Base-by-base conservation (phyloP, 352 stramenopile genomes). In the Peronospora destructor region DNA sequence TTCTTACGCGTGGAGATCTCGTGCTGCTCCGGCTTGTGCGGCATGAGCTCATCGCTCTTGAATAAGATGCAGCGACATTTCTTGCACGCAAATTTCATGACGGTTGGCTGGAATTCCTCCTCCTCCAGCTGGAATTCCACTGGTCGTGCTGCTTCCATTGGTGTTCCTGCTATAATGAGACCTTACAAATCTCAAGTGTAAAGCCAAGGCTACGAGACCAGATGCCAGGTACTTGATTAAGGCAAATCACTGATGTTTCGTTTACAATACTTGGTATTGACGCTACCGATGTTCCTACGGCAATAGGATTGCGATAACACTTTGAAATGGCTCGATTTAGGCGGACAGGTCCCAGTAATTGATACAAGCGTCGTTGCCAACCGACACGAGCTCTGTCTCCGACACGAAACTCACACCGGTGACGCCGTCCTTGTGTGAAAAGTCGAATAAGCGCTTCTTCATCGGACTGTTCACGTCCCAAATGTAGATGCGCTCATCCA, bases 401-500 rank as follows among this genome's bases (percentile, higher is more conserved):
- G 72, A 72, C 13, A 76, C 56, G 53, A 91, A 91, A 45, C 73
- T 68, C 50, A 88, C 78, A 35, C 70, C 70, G 1, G 73, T 91
- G 39, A 86, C 77, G 35, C 81, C 81, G 37, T 91, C 81, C 56
- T 89, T 87, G 75, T 91, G 81, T 40, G 81, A 61, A 60, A 87
- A 88, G 11, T 89, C 76, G 44, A 90, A 87, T 11, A 58, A 64
- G 43, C 66, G 70, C 60, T 87, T 88, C 17, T 71, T 73, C 61
- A 61, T 68, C 13, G 76, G 76, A 43, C 62, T 88, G 52, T 82
- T 74, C 6, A 97, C 66, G 61, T 84, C 95, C 95, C 95, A 99
- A 14, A 98, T 77, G 69, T 97, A 98, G 52, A 99, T 93, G 46
- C 88, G 90, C 56, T 98, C 95, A 64, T 98, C 95, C 14, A 94